These are phyloP conservation scores for Leccinum subgranulosum DNA, from an alignment of 768 basidiomycete genomes.

Conservation along the genomic window DNA sequence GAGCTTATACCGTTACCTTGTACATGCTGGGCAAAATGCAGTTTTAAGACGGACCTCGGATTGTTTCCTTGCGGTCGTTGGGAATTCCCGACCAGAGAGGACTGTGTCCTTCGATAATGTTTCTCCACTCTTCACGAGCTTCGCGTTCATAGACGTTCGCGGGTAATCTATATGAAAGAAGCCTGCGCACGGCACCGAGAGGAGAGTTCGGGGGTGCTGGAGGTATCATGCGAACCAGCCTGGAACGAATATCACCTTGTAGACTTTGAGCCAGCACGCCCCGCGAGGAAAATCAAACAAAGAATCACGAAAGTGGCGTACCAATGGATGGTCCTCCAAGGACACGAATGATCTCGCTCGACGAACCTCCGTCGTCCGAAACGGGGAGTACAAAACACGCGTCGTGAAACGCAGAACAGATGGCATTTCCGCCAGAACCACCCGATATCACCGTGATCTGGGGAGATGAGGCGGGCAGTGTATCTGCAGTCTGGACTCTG, in stretches of 20 bases:
- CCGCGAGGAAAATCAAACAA: constrained; percentile 9
- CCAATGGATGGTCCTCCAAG: constrained; percentile 85
- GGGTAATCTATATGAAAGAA: constrained; percentile 81
- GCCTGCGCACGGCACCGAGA: constrained; percentile 66
- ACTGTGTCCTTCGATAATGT: constrained; percentile 87
- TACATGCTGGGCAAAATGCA: background rate
- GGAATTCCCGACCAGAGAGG: constrained; percentile 83
- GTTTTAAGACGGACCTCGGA: constrained; percentile 57
- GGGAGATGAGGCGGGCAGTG: constrained; percentile 15
- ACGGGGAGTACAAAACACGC: constrained; percentile 88
- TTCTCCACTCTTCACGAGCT: constrained; percentile 87
- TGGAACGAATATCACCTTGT: constrained; percentile 82
- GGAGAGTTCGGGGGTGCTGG: constrained; percentile 54
- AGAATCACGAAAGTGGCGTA: constrained; percentile 28
- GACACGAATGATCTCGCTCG: constrained; percentile 91
- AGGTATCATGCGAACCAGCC: constrained; percentile 86
- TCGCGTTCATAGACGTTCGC: constrained; percentile 62
- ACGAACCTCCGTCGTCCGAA: constrained; percentile 94
- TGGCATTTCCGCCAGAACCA: constrained; percentile 91
- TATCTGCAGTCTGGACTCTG: constrained; percentile 1
- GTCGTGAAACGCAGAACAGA: constrained; percentile 77
- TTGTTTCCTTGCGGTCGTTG: constrained; percentile 85
- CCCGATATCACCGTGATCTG: constrained; percentile 82
- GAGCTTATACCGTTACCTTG: background rate
- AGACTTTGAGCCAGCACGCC: constrained; percentile 1